Base-by-base conservation (phyloP, 2,329 filamentous ascomycete genomes). In the Furcasterigmium furcatum region DNA sequence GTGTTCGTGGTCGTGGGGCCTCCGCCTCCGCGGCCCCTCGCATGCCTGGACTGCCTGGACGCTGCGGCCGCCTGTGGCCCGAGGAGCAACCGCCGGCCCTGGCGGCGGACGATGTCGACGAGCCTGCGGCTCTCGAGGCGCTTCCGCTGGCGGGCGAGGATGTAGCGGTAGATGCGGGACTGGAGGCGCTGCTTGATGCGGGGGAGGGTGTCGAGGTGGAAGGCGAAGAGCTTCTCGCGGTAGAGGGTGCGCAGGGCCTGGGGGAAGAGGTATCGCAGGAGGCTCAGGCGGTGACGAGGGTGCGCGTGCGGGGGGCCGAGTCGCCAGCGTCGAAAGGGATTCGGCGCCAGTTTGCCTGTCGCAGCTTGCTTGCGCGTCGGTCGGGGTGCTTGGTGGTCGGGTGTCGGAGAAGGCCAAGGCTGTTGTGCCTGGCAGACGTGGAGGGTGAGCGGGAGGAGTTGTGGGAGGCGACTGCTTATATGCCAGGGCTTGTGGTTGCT, bases 161-260 rank as follows among this genome's bases (percentile, higher is more conserved):
- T 74, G 52, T 85, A 88, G 38, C 77, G 77, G 61, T 94, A 95
- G 52, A 96, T 82, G 46, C 83, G 80, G 30, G 84, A 84, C 66
- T 95, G 90, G 9, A 88, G 69, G 44, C 77, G 74, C 60, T 85
- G 81, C 58, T 85, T 87, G 56, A 88, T 77, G 42, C 75, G 71
- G 12, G 89, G 88, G 20, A 95, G 66, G 5, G 80, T 88, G 56
- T 91, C 82, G 76, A 89, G 80, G 51, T 82, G 87, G 63, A 96
- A 82, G 53, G 76, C 72, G 55, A 84, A 76, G 44, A 94, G 72
- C 50, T 77, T 80, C 48, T 83, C 79, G 60, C 81, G 82, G 56
- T 84, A 84, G 54, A 76, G 79, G 51, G 79, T 74, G 61, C 79
- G 79, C 45, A 79, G 58, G 50, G 78, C 70, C 54, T 74, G 72